Conservation (phyloP, 2,329 filamentous ascomycete species). For the Huntiella moniliformis region DNA sequence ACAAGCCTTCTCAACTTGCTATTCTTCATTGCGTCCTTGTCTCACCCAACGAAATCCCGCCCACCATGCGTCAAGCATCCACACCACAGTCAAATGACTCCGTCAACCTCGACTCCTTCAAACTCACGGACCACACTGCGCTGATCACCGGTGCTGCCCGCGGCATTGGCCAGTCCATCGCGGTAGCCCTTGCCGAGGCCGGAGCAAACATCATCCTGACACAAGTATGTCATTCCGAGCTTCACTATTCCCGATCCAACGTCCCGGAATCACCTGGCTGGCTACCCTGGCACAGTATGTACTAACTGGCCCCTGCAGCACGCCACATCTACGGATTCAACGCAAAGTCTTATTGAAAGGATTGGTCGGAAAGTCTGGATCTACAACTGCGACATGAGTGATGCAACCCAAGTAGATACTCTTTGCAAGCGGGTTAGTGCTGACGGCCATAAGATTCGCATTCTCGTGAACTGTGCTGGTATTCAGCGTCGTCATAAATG, state of each 20-base stretch:
- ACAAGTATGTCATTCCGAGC: slow-evolving; percentile 22
- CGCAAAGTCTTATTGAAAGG: slow-evolving; percentile 41
- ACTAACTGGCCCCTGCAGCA: neutral
- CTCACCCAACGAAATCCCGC: too few relatives aligned
- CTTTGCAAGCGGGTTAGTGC: slow-evolving; percentile 43
- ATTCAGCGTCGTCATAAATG: slow-evolving; percentile 66
- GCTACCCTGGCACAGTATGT: neutral
- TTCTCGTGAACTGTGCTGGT: slow-evolving; percentile 72
- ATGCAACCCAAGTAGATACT: slow-evolving; percentile 35
- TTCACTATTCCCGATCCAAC: neutral
- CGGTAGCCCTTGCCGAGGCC: slow-evolving; percentile 38
- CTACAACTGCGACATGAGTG: slow-evolving; percentile 52
- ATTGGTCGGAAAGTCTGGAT: slow-evolving; percentile 48
- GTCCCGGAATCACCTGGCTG: neutral
- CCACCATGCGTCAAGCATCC: too few relatives aligned
- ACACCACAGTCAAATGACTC: too few relatives aligned
- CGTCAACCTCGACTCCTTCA: slow-evolving; percentile 24
- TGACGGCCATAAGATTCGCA: slow-evolving; percentile 47
- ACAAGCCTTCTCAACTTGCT: too few relatives aligned
- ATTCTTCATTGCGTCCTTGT: too few relatives aligned
- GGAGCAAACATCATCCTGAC: slow-evolving; percentile 37
- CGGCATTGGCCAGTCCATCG: slow-evolving; percentile 38
- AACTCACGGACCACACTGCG: slow-evolving; percentile 36
- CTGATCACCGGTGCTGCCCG: slow-evolving; percentile 38
- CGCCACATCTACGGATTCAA: slow-evolving; percentile 22